Evolutionary conservation across 495 filamentous ascomycete species (phyloP), one percentile per base, ranked within the genome.

Genomic region (Penicillium paradoxum): DNA sequence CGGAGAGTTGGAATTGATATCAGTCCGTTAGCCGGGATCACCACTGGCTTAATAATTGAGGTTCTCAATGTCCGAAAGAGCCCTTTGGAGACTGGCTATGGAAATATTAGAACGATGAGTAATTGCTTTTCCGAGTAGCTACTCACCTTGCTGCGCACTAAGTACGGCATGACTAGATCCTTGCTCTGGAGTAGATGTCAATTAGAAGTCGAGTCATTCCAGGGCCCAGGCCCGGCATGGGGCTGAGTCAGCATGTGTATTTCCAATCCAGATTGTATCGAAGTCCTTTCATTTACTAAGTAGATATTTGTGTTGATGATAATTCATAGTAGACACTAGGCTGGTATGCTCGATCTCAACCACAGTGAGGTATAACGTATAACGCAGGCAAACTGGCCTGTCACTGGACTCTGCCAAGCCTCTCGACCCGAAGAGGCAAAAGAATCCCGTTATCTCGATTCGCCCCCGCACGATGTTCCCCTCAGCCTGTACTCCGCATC

Each of bases 391-490:
- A n/a, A n/a, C n/a, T n/a, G n/a, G n/a, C n/a, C n/a, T n/a, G n/a
- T n/a, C n/a, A n/a, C n/a, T n/a, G n/a, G n/a, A n/a, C n/a, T n/a
- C n/a, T 27, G 34, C n/a, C 34, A 37, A 17, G 34, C 34, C n/a
- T 33, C 19, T 15, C 21, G 9, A 6, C 54, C 54, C 42, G 46
- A 56, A 56, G 7, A 44, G 59, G 59, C 41, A 54, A 54, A 52
- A 25, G 15, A 7, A 44, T 57, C 58, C 58, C 33, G 41, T 49
- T 56, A 53, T 58, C 49, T 38, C 13, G 45, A 49, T 49, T 39
- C 39, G 17, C 11, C 18, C 55, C 62, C 59, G 54, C 59, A 59
- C 50, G 32, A 4, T 37, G n/a, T 36, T 37, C 32, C 22, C 45
- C 48, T 40, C 34, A 32, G 15, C 2, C 53, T 42, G 13, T 47